Evolutionary conservation across 1,139 yeast genomes (phyloP).

Genomic region (Arxiozyma slooffiae): DNA sequence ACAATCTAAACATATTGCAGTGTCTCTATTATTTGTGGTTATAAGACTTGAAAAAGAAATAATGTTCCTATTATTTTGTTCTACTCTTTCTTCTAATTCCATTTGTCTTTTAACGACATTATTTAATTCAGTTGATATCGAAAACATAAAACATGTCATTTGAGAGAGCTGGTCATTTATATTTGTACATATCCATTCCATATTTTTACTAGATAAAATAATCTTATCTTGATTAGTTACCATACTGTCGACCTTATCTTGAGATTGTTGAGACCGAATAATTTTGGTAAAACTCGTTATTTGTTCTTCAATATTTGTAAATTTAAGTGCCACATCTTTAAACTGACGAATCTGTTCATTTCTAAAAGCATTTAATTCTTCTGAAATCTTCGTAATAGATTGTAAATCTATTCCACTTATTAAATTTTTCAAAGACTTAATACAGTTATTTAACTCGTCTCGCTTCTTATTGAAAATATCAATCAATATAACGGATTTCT

Average conservation of each 20-base stretch:
- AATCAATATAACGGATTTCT: slow-evolving; percentile 27
- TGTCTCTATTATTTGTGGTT: neutral
- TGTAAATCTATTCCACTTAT: neutral
- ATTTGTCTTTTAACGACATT: slow-evolving; percentile 11
- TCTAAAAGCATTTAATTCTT: neutral
- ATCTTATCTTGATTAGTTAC: neutral
- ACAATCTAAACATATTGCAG: neutral
- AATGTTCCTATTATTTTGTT: neutral
- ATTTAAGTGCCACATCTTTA: no score
- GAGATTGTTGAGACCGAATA: neutral
- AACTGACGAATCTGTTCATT: neutral
- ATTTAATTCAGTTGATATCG: slow-evolving; percentile 4
- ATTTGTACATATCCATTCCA: neutral
- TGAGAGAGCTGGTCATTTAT: neutral
- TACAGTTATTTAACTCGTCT: slow-evolving; percentile 2
- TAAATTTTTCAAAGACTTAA: neutral
- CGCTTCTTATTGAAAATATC: slow-evolving; percentile 5
- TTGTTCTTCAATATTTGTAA: neutral
- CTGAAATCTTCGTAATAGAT: neutral
- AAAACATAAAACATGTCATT: neutral
- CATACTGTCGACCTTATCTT: neutral
- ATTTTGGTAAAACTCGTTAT: neutral
- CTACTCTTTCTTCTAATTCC: slow-evolving; percentile 8
- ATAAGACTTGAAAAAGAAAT: neutral
- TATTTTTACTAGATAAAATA: neutral